Evolutionary conservation across 169 alveolate genomes (phyloP).

Genomic region (Plasmodium vinckei): DNA sequence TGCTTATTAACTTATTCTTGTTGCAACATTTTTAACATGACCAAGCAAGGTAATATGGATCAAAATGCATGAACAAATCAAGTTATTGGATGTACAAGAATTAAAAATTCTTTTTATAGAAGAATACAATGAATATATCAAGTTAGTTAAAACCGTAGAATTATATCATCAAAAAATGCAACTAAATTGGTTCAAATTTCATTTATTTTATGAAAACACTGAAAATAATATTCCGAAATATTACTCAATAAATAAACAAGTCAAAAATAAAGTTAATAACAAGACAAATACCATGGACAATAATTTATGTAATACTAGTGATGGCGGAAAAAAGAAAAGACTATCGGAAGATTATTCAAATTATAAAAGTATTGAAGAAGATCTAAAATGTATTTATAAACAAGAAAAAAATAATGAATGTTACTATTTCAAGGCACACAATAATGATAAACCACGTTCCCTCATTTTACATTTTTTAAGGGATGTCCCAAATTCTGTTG

Average conservation of each 20-base stretch:
- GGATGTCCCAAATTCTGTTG: conserved; percentile 35
- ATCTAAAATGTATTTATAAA: conserved; percentile 35
- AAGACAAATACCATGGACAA: background rate
- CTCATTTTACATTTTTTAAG: conserved; percentile 41
- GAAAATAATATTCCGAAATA: background rate
- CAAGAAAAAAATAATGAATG: conserved; percentile 28
- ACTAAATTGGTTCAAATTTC: conserved; percentile 62
- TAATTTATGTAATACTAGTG: background rate
- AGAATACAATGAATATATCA: conserved; percentile 58
- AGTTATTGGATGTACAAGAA: conserved; percentile 26
- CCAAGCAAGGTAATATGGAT: conserved; percentile 7
- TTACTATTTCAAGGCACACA: conserved; percentile 26
- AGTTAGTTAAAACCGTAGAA: conserved; percentile 32
- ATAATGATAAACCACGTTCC: conserved; percentile 4
- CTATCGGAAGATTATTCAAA: background rate
- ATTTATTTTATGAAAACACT: conserved; percentile 46
- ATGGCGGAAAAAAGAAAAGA: conserved; percentile 20
- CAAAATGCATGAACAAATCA: conserved; percentile 24
- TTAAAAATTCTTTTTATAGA: conserved; percentile 37
- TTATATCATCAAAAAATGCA: conserved; percentile 31
- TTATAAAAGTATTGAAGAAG: conserved; percentile 56
- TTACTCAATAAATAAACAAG: background rate
- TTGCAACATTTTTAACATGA: background rate
- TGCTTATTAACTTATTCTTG: background rate
- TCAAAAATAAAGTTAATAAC: background rate